These are phyloP conservation scores for Pleurotus ostreatus DNA, from an alignment of 768 basidiomycete genomes.

Conservation along the genomic window DNA sequence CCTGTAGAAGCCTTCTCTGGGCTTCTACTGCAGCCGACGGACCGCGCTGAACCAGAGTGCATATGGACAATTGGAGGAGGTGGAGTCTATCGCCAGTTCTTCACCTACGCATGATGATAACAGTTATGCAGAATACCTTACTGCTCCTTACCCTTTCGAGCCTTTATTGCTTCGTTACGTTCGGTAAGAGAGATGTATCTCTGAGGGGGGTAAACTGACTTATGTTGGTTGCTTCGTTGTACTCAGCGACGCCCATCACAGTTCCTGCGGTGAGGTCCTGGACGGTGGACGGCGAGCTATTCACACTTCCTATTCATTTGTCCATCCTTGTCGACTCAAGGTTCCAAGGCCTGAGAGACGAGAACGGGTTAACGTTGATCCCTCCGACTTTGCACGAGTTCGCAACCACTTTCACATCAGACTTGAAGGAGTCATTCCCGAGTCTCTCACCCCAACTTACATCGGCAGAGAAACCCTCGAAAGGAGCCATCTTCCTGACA, in stretches of 20 bases:
- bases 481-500: slow-evolving; percentile 24
- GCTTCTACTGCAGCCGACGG: no score
- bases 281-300: background rate
- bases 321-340: slow-evolving; percentile 14
- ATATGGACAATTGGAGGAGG: no score
- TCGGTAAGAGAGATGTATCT: no score
- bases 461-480: background rate
- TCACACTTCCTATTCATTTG: background rate
- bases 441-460: background rate
- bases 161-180: no score
- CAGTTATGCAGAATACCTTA: no score
- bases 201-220: no score
- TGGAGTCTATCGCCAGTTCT: no score
- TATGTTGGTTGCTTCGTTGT: no score
- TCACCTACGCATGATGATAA: no score
- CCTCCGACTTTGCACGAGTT: slow-evolving; percentile 17
- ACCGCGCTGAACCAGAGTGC: no score
- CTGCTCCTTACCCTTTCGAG: no score
- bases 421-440: slow-evolving; percentile 10
- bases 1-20: no score
- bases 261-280: slow-evolving; percentile 3
- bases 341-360: slow-evolving; percentile 12
- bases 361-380: slow-evolving; percentile 14
- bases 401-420: slow-evolving; percentile 14
- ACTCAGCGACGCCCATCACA: background rate